Conservation (phyloP, 1,284 basidiomycete species). For the Ceratobasidium sp. region DNA sequence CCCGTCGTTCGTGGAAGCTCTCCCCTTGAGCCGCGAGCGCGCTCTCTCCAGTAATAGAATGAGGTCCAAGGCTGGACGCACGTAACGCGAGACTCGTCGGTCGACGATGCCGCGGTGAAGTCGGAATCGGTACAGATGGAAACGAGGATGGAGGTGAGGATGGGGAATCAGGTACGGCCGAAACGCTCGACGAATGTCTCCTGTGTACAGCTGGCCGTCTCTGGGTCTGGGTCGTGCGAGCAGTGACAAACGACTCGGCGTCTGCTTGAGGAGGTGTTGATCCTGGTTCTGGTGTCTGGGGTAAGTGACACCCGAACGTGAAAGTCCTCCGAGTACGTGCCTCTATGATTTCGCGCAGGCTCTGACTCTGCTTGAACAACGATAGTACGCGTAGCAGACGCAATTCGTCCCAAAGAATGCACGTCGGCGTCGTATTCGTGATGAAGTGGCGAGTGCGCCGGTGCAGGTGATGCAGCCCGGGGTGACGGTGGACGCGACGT, state of each 20-base stretch:
- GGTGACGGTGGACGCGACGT: slow-evolving; percentile 24
- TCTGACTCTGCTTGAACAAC: neutral
- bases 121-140: neutral
- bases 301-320: neutral
- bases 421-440: slow-evolving; percentile 9
- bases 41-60: slow-evolving; percentile 20
- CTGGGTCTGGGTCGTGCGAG: neutral
- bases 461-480: neutral
- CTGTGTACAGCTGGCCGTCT: neutral
- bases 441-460: slow-evolving; percentile 10
- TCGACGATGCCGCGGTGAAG: neutral
- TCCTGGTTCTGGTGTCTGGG: neutral
- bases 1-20: neutral
- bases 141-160: neutral
- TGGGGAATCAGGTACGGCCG: neutral
- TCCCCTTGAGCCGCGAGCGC: slow-evolving; percentile 17
- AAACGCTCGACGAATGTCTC: slow-evolving; percentile 19
- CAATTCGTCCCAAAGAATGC: neutral
- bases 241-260: neutral
- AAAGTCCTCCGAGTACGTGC: neutral
- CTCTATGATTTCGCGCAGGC: neutral
- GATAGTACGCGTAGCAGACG: neutral
- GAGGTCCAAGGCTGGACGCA: slow-evolving; percentile 27
- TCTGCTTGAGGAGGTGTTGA: neutral
- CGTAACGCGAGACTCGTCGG: slow-evolving; percentile 29